Percentiles rank a stretch among this genome's conserved stretches.
Evolutionary conservation across 2,329 filamentous ascomycete genomes (phyloP).

Genomic region (Exophiala oligosperma): DNA sequence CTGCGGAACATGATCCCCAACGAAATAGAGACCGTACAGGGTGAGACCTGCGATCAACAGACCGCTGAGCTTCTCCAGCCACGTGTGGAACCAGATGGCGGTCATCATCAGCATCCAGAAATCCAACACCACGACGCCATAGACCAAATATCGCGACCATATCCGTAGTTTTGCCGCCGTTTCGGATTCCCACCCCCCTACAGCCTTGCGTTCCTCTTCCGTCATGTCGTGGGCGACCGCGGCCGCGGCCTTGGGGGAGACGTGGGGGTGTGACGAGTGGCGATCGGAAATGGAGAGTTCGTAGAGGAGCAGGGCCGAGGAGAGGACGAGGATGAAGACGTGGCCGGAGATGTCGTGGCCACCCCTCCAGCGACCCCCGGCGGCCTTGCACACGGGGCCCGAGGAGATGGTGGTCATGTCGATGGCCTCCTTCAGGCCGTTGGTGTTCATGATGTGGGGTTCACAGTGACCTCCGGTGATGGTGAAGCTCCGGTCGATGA

Average conservation of each 20-base stretch:
- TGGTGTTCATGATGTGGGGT: conserved; percentile 29
- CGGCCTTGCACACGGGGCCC: conserved; percentile 70
- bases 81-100: conserved; percentile 96
- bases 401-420: conserved; percentile 62
- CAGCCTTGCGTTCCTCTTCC: conserved; percentile 39
- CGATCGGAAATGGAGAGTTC: conserved; percentile 72
- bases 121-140: conserved; percentile 67
- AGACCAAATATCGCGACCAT: conserved; percentile 52
- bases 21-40: conserved; percentile 53
- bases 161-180: conserved; percentile 56
- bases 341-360: conserved; percentile 96
- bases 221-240: conserved; percentile 43
- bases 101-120: conserved; percentile 99
- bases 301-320: conserved; percentile 76
- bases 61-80: conserved; percentile 81
- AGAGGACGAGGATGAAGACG: conserved; percentile 86
- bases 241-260: conserved; percentile 45
- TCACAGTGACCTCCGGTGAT: conserved; percentile 85
- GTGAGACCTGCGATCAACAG: conserved; percentile 48
- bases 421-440: conserved; percentile 15
- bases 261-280: conserved; percentile 36
- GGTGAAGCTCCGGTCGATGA: conserved; percentile 89
- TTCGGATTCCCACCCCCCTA: conserved; percentile 32
- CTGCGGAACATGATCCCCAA: conserved; percentile 46
- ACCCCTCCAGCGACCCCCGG: conserved; percentile 83